Evolutionary conservation across 1,139 yeast species (phyloP).

Genomic region (Suhomyces yuchorum): DNA sequence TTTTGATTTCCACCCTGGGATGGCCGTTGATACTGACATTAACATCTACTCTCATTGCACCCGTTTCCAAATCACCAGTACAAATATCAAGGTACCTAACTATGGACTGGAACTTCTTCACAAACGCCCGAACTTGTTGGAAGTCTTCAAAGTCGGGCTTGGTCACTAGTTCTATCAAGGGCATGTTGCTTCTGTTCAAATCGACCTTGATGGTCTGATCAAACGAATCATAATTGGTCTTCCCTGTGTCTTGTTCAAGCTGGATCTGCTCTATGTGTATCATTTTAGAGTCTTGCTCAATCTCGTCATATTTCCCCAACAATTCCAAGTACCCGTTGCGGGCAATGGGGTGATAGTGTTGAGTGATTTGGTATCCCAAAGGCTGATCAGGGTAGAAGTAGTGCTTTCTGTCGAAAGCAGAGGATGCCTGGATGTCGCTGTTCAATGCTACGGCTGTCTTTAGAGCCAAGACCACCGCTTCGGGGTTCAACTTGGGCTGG

Average conservation of each 20-base stretch:
- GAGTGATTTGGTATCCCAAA: conserved; percentile 93
- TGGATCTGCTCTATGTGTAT: conserved; percentile 75
- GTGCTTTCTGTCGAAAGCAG: conserved; percentile 89
- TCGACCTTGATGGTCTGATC: conserved; percentile 60
- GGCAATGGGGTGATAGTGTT: conserved; percentile 81
- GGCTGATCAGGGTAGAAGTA: conserved; percentile 98
- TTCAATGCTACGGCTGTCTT: conserved; percentile 73
- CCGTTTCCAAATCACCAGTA: conserved; percentile 89
- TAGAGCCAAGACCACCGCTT: conserved; percentile 71
- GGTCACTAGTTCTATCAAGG: conserved; percentile 89
- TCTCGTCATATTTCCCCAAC: conserved; percentile 54
- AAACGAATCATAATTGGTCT: conserved; percentile 58
- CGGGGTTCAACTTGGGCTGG: conserved; percentile 78
- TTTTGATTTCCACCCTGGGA: conserved; percentile 83
- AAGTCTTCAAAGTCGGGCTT: conserved; percentile 78
- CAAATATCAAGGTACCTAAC: conserved; percentile 72
- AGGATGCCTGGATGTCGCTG: conserved; percentile 55
- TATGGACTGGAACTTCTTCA: conserved; percentile 76
- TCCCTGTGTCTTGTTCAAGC: conserved; percentile 93
- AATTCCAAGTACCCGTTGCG: conserved; percentile 60
- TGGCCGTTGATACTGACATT: conserved; percentile 76
- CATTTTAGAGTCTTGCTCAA: conserved; percentile 38
- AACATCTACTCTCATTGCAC: conserved; percentile 94
- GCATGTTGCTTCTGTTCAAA: conserved; percentile 80
- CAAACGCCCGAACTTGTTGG: conserved; percentile 72